These are phyloP conservation scores for Aspergillus sp. DNA, from an alignment of 2,329 filamentous ascomycete species.

Conservation along the genomic window DNA sequence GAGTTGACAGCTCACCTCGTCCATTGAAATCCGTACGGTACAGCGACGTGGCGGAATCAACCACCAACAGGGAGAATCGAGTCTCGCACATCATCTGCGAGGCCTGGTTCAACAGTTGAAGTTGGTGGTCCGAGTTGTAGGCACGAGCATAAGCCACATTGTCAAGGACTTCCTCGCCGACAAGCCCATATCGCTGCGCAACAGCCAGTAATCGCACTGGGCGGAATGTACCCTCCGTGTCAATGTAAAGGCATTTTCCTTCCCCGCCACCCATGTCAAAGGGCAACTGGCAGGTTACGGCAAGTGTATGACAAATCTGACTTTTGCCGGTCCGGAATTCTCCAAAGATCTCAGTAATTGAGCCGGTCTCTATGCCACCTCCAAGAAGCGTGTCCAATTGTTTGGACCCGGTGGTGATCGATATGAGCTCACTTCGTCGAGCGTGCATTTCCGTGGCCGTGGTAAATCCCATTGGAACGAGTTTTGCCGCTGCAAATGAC, in stretches of 20 bases:
- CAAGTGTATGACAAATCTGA: conserved; percentile 97
- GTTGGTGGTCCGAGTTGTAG: conserved; percentile 97
- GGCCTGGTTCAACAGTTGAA: conserved; percentile 91
- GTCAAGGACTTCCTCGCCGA: conserved; percentile 94
- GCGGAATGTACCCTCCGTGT: conserved; percentile 95
- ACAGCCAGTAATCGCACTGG: conserved; percentile 88
- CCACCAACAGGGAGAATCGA: conserved; percentile 89
- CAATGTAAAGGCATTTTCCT: conserved; percentile 97
- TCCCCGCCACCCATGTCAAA: conserved; percentile 99
- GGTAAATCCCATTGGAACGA: conserved; percentile 98
- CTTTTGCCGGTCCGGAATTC: conserved; percentile 98
- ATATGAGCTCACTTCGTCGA: conserved; percentile 92
- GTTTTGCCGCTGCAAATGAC: conserved; percentile 69
- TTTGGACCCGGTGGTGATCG: conserved; percentile 96
- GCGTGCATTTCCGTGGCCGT: conserved; percentile 99
- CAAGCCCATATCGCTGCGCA: conserved; percentile 89
- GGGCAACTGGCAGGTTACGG: conserved; percentile 93
- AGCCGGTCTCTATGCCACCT: conserved; percentile 93
- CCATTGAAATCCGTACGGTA: conserved; percentile 97
- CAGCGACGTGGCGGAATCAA: conserved; percentile 91
- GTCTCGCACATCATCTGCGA: conserved; percentile 99
- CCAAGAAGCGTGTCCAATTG: conserved; percentile 92
- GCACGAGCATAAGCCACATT: conserved; percentile 97
- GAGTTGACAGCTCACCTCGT: conserved; percentile 91
- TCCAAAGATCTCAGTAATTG: conserved; percentile 96